phyloP scores from a whole-genome alignment of 257 asterid genomes.

The Solanum medicagineum region DNA sequence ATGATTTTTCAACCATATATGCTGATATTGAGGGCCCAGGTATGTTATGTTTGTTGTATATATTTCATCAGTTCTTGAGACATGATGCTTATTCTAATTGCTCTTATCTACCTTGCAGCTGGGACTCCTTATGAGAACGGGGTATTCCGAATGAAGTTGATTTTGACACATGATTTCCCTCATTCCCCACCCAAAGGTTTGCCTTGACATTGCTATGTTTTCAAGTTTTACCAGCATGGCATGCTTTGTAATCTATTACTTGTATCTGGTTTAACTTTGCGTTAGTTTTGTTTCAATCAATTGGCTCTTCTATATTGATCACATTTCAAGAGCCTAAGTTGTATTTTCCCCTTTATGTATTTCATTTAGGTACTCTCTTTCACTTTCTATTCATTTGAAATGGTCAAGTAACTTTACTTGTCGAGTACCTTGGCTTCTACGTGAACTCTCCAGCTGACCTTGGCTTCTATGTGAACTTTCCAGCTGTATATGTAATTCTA shows the following conservation, averaged over 20 bases:
- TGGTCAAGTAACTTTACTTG: not conserved
- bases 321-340: not conserved
- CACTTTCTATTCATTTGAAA: not conserved
- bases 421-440: not conserved
- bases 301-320: not conserved
- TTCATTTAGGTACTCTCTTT: not conserved
- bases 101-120: conserved; percentile 43
- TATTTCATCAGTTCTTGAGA: not conserved
- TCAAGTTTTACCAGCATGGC: not conserved
- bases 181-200: conserved; percentile 90
- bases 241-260: not conserved
- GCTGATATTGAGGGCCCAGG: conserved; percentile 99
- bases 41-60: conserved; percentile 5
- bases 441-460: not conserved
- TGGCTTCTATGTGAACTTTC: not conserved
- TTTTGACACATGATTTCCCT: conserved; percentile 82
- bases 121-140: conserved; percentile 98
- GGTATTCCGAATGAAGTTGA: conserved; percentile 80
- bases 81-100: conserved; percentile 6
- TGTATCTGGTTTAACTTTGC: not conserved
- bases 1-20: conserved; percentile 68
- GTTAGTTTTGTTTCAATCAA: not conserved
- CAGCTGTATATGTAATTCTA: not conserved
- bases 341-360: not conserved
- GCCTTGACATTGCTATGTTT: not conserved